These are phyloP conservation scores for Sutorius eximius DNA, from an alignment of 1,284 basidiomycete species.

Conservation along the genomic window DNA sequence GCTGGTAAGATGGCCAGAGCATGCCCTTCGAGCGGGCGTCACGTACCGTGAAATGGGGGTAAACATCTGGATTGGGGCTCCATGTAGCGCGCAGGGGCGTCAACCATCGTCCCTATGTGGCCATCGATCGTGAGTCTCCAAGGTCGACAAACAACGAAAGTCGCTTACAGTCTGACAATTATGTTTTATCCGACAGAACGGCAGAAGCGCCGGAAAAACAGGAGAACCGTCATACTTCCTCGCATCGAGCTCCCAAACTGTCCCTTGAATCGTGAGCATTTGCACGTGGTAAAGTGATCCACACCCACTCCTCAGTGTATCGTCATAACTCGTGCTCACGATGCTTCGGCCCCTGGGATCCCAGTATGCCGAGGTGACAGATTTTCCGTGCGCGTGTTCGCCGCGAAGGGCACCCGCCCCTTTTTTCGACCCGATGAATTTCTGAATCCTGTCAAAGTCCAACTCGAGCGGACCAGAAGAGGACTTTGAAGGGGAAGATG, in stretches of 20 bases:
- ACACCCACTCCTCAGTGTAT: slow-evolving; percentile 62
- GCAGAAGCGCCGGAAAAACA: slow-evolving; percentile 58
- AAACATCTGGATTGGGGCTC: slow-evolving; percentile 71
- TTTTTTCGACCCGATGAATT: slow-evolving; percentile 48
- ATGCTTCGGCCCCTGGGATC: slow-evolving; percentile 72
- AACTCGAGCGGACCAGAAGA: slow-evolving; percentile 42
- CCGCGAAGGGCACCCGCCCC: slow-evolving; percentile 58
- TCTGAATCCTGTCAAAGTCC: slow-evolving; percentile 47
- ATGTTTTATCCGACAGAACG: slow-evolving; percentile 61
- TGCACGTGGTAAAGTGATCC: background rate
- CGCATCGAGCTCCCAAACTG: slow-evolving; percentile 72
- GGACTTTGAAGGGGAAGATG: slow-evolving; percentile 11
- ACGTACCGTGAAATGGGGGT: slow-evolving; percentile 77
- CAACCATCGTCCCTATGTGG: slow-evolving; percentile 71
- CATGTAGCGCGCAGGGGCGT: slow-evolving; percentile 74
- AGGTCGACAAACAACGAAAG: background rate
- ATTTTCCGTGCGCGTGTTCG: slow-evolving; percentile 68
- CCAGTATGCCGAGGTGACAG: slow-evolving; percentile 80
- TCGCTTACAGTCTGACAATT: slow-evolving; percentile 72
- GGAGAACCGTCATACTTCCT: slow-evolving; percentile 44
- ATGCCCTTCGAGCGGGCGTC: background rate
- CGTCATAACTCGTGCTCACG: slow-evolving; percentile 80
- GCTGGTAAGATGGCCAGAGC: background rate
- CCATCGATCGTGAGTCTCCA: background rate
- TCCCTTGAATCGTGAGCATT: slow-evolving; percentile 14